Conservation (phyloP, 768 basidiomycete genomes). For the Psilocybe azurescens region DNA sequence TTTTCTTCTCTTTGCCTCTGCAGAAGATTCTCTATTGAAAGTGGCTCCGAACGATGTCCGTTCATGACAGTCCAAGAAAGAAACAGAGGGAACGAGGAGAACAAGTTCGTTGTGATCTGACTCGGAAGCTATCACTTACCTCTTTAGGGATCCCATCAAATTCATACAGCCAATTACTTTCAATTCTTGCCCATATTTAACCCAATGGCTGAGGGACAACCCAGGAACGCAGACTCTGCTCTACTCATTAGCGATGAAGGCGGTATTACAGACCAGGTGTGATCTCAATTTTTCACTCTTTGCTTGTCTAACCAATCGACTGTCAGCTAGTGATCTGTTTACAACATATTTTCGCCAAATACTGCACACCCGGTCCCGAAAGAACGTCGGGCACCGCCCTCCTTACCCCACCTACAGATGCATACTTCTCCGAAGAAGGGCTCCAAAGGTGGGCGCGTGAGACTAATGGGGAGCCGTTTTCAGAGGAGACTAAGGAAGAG, state of each 20-base stretch:
- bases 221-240: background rate
- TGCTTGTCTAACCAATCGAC: background rate
- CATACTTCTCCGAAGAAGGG: slow-evolving; percentile 63
- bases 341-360: slow-evolving; percentile 81
- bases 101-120: background rate
- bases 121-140: slow-evolving; percentile 6
- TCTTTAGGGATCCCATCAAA: slow-evolving; percentile 6
- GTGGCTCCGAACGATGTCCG: slow-evolving; percentile 61
- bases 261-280: slow-evolving; percentile 65
- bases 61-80: slow-evolving; percentile 44
- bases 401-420: slow-evolving; percentile 54
- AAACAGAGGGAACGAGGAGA: background rate
- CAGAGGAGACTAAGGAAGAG: slow-evolving; percentile 79
- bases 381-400: slow-evolving; percentile 29
- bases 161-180: background rate
- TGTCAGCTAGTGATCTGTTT: slow-evolving; percentile 69
- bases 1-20: slow-evolving; percentile 89
- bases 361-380: slow-evolving; percentile 56
- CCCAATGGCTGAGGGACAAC: slow-evolving; percentile 15
- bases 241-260: slow-evolving; percentile 77
- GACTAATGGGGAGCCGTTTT: slow-evolving; percentile 84
- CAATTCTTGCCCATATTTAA: background rate
- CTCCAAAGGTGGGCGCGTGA: slow-evolving; percentile 79
- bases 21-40: slow-evolving; percentile 88
- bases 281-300: slow-evolving; percentile 13